Evolutionary conservation across 73 alveolate species (phyloP), one percentile per base, ranked within the genome.

Genomic region (Urostyla sp.): DNA sequence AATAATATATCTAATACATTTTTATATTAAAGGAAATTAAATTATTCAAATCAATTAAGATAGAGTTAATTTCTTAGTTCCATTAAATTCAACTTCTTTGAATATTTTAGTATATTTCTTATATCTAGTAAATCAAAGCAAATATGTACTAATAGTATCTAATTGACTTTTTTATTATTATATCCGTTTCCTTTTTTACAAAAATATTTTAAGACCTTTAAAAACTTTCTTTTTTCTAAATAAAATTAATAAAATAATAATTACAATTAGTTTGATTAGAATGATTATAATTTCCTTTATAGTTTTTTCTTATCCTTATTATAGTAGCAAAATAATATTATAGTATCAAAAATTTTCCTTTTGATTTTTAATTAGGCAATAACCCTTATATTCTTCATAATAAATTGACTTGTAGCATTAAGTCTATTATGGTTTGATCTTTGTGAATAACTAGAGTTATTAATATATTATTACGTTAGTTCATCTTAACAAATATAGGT

Each of bases 361-460:
- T 59, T 59, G 32, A 59, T 28, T 10, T 59, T 59, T 2, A 59
- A 20, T 4, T 11, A 18, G 27, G 15, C 16, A 10, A 59, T 59
- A 31, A 11, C 32, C 30, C 55, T 59, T 40, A 59, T 28, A 20
- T 59, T 59, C 30, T 59, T 59, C 32, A 59, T 36, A 3, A 59
- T 59, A 20, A 59, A 59, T 40, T 59, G 24, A 34, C 76, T 59
- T n/a, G 16, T 59, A 6, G 76, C 76, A 59, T 59, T 59, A 18
- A 59, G 10, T 59, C 37, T 36, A 52, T 59, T 35, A 59, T 35
- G 16, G 76, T 35, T 20, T n/a, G 5, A 55, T 40, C 46, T 11
- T 55, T 55, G 45, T 55, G 31, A 20, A 18, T 55, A 5, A 46
- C 24, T 23, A 55, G 46, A 36, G 52, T 31, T 59, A n/a, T n/a